Evolutionary conservation across 768 basidiomycete genomes (phyloP), one percentile per base, ranked within the genome.

Genomic region (Boletus barrowsii): DNA sequence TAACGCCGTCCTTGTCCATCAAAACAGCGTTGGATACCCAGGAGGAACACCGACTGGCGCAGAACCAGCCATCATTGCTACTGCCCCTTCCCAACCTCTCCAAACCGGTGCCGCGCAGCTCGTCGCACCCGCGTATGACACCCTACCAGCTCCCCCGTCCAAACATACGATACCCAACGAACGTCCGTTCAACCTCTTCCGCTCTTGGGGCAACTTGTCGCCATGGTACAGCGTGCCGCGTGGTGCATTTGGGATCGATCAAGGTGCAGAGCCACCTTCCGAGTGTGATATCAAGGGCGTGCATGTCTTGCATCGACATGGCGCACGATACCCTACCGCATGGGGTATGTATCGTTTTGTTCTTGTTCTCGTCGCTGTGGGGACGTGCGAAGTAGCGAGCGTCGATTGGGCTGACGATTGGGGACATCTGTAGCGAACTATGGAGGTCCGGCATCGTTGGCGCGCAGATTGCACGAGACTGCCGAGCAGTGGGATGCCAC

Each of bases 301-400:
- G 57, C 89, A 93, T 68, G 72, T 93, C 55, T 69, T 93, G 64
- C 90, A 93, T 67, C 77, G 91, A 30, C 91, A 93, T 66, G 92
- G 91, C 20, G 90, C 90, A 1, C 76, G 88, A 30, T 86, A 85
- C 67, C 83, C 87, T 14, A 88, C 87, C 1, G 77, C 76, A 9
- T 84, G 76, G 75, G 72, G 87, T 87, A 61, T 63, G 82, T 78
- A 1, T 43, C 18, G 15, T 32, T 32, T 48, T 18, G 14, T 39
- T 41, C 17, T 22, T 20, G 4, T 20, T 22, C 15, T 18, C 17
- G 3, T 42, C 33, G 15, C 37, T 35, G 9, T 7, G 29, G 26
- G 20, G 20, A 24, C 4, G 26, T 13, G 32, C 5, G 10, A 22
- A 11, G 18, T 29, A 10, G 17, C 56, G 24, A 1, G 11, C 17